A percentile compares a stretch with the other conserved stretches of the same genome.
Conservation (phyloP, 1,284 basidiomycete genomes). For the Rhodofomes roseus region DNA sequence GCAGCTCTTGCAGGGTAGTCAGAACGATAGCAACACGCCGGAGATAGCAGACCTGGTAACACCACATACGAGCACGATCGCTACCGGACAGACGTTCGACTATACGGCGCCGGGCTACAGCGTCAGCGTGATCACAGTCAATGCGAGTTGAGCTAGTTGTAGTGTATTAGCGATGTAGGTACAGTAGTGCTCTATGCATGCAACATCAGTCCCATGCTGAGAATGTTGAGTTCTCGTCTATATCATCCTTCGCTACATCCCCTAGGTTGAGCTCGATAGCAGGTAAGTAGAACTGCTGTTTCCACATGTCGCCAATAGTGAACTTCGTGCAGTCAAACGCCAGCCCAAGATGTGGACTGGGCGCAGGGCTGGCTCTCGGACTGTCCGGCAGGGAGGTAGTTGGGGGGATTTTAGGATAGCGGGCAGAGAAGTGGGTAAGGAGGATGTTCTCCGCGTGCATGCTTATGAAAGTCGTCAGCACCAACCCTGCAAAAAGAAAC, state of each 20-base stretch:
- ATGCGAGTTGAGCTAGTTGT: constrained; percentile 9
- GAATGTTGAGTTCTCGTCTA: constrained; percentile 20
- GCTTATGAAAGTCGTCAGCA: constrained; percentile 33
- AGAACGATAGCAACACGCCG: constrained; percentile 53
- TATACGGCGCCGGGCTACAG: constrained; percentile 60
- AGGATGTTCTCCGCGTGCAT: constrained; percentile 84
- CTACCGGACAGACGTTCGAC: constrained; percentile 45
- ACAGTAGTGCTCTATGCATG: background rate
- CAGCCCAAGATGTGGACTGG: constrained; percentile 51
- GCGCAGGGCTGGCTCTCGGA: constrained; percentile 1
- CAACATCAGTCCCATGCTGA: constrained; percentile 2
- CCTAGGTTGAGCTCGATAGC: constrained; percentile 68
- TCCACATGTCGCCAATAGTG: constrained; percentile 77
- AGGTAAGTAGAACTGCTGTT: constrained; percentile 69
- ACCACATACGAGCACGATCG: constrained; percentile 42
- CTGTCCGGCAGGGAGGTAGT: constrained; percentile 9
- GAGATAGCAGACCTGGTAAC: constrained; percentile 40
- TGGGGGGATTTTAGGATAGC: constrained; percentile 85
- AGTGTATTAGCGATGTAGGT: background rate
- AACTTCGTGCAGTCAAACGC: constrained; percentile 82
- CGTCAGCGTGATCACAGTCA: constrained; percentile 48
- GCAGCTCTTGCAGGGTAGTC: constrained; percentile 45
- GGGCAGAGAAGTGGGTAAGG: constrained; percentile 93
- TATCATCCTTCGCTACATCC: constrained; percentile 49
- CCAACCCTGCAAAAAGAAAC: background rate